Evolutionary conservation across 2,329 filamentous ascomycete species (phyloP), one percentile per base, ranked within the genome.

Genomic region (Fragosphaeria purpurea): DNA sequence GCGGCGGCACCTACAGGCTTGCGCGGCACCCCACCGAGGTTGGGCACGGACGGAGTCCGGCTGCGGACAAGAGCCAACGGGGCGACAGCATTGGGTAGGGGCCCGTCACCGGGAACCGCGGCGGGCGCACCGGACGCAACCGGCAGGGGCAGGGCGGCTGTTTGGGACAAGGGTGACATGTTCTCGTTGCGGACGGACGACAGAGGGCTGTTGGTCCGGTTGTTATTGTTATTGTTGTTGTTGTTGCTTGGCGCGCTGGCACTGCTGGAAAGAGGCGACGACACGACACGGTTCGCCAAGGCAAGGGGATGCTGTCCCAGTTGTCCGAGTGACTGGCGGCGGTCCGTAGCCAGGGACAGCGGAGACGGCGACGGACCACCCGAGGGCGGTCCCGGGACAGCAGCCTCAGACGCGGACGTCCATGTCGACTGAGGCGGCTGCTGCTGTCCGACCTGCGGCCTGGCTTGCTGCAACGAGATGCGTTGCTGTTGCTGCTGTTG

Each of bases 11-110:
- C 42, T 4, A 52, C 41, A 1, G 52, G 50, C 42, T 56, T 54
- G 44, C 52, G 52, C 8, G 48, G 30, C 12, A 50, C n/a, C 5
- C n/a, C 32, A n/a, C 48, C 39, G 7, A 44, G 40, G 4, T 31
- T 30, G 11, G 52, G 44, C 0, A 41, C 41, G 0, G 53, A 50
- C 5, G 50, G 53, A n/a, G 52, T 44, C n/a, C 50, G 55, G 49
- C 50, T 48, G 12, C 48, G 50, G 31, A 48, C 42, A 4, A 48
- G 48, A 7, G 53, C 46, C 34, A 43, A 44, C 2, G 50, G 47
- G 1, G 44, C 45, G 4, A 44, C 47, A 39, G 52, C 30, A 10
- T 37, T 39, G 7, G 51, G 7, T 7, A 46, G 33, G 2, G 39
- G 7, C n/a, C 37, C 34, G 7, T 46, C 48, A 2, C 8, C 40